phyloP scores from a whole-genome alignment of 1,284 basidiomycete genomes.

The Boletus albobrunnescens region DNA sequence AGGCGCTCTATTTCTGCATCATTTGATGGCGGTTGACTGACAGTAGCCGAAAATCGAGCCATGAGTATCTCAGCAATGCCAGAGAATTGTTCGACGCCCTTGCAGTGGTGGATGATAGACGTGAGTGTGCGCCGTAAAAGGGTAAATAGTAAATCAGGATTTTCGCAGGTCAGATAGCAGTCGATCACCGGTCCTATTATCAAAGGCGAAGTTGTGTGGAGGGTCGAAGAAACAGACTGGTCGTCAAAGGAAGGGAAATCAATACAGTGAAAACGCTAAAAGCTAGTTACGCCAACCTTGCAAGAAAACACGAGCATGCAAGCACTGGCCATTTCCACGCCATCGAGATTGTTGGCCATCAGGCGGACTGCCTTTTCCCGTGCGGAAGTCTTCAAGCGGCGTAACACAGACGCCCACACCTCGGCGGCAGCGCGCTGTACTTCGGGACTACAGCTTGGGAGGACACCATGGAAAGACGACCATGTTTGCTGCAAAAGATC shows the following conservation, averaged over 20 bases:
- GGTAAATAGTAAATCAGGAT: slow-evolving; percentile 44
- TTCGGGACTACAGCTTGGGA: slow-evolving; percentile 60
- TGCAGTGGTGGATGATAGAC: slow-evolving; percentile 77
- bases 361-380: slow-evolving; percentile 50
- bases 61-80: slow-evolving; percentile 55
- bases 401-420: slow-evolving; percentile 69
- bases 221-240: slow-evolving; percentile 70
- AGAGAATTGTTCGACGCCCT: slow-evolving; percentile 59
- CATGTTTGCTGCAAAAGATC: slow-evolving; percentile 57
- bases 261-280: slow-evolving; percentile 1
- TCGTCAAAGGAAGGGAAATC: neutral
- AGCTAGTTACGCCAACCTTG: slow-evolving; percentile 47
- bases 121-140: slow-evolving; percentile 71
- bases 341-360: slow-evolving; percentile 44
- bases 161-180: slow-evolving; percentile 46
- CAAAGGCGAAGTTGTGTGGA: slow-evolving; percentile 72
- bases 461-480: slow-evolving; percentile 43
- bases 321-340: slow-evolving; percentile 56
- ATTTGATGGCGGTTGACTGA: slow-evolving; percentile 10
- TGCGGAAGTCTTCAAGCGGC: slow-evolving; percentile 54
- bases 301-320: slow-evolving; percentile 70
- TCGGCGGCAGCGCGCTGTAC: slow-evolving; percentile 71
- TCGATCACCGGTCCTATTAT: slow-evolving; percentile 56
- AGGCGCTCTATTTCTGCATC: slow-evolving; percentile 28
- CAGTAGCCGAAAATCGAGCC: slow-evolving; percentile 28